These are phyloP conservation scores for Isoetes taiwanensis DNA, from an alignment of 75 land plant species.

Conservation along the genomic window DNA sequence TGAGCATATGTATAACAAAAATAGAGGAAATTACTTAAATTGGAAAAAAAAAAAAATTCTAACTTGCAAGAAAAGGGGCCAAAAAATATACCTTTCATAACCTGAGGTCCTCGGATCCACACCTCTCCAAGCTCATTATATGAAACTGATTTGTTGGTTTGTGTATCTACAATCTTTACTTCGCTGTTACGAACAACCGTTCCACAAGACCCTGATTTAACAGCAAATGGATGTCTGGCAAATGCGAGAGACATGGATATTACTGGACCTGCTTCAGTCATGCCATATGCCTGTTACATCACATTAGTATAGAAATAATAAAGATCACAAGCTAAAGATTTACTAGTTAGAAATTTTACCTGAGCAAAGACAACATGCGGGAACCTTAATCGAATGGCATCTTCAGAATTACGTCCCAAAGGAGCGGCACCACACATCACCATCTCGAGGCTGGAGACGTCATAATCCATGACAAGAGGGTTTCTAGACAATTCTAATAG, in stretches of 20 bases:
- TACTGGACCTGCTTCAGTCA: slow-evolving; percentile 5
- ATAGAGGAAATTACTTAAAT: too few relatives aligned
- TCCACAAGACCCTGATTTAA: slow-evolving; percentile 1
- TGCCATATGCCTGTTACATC: slow-evolving; percentile 1
- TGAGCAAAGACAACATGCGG: not conserved
- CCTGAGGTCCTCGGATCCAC: slow-evolving; percentile 21
- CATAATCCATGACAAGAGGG: not conserved
- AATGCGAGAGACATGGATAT: not conserved
- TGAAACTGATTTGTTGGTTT: too few relatives aligned
- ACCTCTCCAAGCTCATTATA: slow-evolving; percentile 16
- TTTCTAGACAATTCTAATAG: not conserved
- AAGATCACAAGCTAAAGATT: too few relatives aligned
- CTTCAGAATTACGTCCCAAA: not conserved
- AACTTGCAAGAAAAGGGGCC: too few relatives aligned
- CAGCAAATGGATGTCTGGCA: not conserved
- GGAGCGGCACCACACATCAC: slow-evolving; percentile 2
- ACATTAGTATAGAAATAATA: too few relatives aligned
- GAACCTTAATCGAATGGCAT: not conserved
- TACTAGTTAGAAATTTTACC: too few relatives aligned
- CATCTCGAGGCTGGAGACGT: slow-evolving; percentile 17
- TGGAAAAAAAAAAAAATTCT: too few relatives aligned
- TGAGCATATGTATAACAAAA: too few relatives aligned
- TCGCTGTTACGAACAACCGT: too few relatives aligned
- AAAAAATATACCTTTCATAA: slow-evolving; percentile 24
- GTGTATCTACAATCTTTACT: slow-evolving; percentile 19